Base-by-base conservation (phyloP, 2,329 filamentous ascomycete genomes). In the Tricladium varicosporioides region DNA sequence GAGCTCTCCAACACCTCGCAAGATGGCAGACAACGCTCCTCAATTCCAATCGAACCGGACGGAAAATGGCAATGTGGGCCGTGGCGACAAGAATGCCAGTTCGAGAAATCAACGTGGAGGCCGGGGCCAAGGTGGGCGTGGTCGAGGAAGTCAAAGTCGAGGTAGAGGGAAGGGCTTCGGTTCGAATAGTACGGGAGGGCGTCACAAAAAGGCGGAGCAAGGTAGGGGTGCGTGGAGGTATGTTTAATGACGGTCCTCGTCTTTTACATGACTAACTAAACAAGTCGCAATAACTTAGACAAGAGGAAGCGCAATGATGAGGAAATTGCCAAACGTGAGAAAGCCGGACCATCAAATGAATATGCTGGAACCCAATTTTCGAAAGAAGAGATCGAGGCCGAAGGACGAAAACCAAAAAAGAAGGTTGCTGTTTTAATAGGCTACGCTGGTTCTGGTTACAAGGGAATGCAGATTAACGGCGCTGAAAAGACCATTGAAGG, bases 361-460 rank as follows among this genome's bases (percentile, higher is more conserved):
- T 65, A 66, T 44, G 68, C 70, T 9, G 66, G 73, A 5, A 67
- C 72, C 18, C 74, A 76, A 2, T 88, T 87, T 67, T 78, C 83
- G 53, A 82, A 89, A 66, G 91, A 94, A 62, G 92, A 97, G 74
- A 93, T 97, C 65, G 90, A 88, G 11, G 85, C 86, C 48, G 94
- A 99, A 72, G 87, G 88, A 71, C 86, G 93, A 62, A 85, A 86
- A 56, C 94, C 94, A 19, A 99, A 99, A 81, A 87, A 90, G 73
- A 99, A 99, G 78, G 93, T 97, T 50, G 94, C 93, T 43, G 92
- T 99, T 32, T 78, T 97, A 78, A 87, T 99, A 66, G 94, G 94
- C 14, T 99, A 99, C 73, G 92, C 92, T 5, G 94, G 94, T 50
- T 96, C 91, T 9, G 94, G 94, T 14, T 99, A 99, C 79, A 92